Percentiles rank a stretch among this genome's conserved stretches.
Conservation (phyloP, 208 protist genomes). For the Trypanosoma mega region DNA sequence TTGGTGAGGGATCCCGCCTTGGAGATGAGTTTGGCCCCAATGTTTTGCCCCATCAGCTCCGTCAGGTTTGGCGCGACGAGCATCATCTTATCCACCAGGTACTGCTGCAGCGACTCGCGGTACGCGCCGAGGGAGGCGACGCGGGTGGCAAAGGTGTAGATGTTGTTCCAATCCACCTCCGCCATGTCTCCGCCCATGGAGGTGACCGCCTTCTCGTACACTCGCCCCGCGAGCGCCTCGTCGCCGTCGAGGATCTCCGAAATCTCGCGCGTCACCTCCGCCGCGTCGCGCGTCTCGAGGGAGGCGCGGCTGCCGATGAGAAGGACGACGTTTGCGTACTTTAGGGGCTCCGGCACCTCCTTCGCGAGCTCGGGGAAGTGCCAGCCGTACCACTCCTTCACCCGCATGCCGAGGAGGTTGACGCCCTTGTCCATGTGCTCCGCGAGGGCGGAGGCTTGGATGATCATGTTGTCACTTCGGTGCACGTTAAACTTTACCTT, state of each 20-base stretch:
- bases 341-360: constrained; percentile 96
- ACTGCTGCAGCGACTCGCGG: constrained; percentile 90
- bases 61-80: constrained; percentile 97
- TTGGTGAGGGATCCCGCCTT: constrained; percentile 98
- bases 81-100: constrained; percentile 97
- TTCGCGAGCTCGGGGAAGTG: constrained; percentile 99
- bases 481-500: constrained; percentile 99
- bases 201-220: constrained; percentile 91
- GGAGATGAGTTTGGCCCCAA: constrained; percentile 98
- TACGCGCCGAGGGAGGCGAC: constrained; percentile 95
- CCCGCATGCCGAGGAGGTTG: constrained; percentile 99
- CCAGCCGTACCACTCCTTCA: constrained; percentile 99
- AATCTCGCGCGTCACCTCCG: constrained; percentile 69
- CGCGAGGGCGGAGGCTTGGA: constrained; percentile 97
- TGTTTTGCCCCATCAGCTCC: constrained; percentile 97
- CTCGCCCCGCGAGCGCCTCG: constrained; percentile 71
- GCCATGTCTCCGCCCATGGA: constrained; percentile 98
- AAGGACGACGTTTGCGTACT: constrained; percentile 92
- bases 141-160: constrained; percentile 93
- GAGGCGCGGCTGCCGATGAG: constrained; percentile 83
- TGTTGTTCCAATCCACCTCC: constrained; percentile 96
- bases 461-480: constrained; percentile 99
- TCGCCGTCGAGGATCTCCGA: constrained; percentile 86
- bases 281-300: constrained; percentile 69
- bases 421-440: constrained; percentile 99